These are phyloP conservation scores for Xerocomellus dryophilus DNA, from an alignment of 768 basidiomycete species.

Conservation along the genomic window DNA sequence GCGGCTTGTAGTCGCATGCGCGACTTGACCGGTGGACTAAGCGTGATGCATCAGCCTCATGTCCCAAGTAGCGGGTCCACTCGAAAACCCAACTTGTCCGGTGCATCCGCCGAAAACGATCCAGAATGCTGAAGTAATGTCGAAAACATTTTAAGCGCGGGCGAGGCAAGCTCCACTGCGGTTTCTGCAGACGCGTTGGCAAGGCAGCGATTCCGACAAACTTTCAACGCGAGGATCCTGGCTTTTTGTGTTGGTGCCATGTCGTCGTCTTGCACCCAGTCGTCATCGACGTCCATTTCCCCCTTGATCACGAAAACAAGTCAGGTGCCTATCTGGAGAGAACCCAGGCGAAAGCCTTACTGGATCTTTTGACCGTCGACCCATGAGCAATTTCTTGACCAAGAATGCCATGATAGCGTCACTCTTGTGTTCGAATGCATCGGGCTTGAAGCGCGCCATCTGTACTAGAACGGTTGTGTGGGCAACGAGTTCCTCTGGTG, in stretches of 20 bases:
- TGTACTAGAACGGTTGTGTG: conserved; percentile 73
- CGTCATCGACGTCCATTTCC: conserved; percentile 56
- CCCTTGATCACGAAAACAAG: conserved; percentile 37
- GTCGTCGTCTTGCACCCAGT: conserved; percentile 75
- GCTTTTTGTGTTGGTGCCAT: conserved; percentile 59
- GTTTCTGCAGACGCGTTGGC: conserved; percentile 57
- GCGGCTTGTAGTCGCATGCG: conserved; percentile 84
- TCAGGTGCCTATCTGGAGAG: not conserved
- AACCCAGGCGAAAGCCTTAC: conserved; percentile 31
- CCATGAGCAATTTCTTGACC: conserved; percentile 67
- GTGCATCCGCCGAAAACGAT: conserved; percentile 52
- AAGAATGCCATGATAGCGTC: conserved; percentile 71
- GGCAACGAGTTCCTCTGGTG: conserved; percentile 55
- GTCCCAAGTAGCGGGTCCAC: not conserved
- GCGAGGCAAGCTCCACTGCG: conserved; percentile 65
- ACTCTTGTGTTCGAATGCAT: conserved; percentile 76
- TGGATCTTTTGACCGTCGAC: conserved; percentile 42
- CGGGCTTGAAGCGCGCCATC: conserved; percentile 62
- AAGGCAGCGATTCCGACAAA: conserved; percentile 77
- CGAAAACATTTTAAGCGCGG: conserved; percentile 73
- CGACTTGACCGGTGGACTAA: conserved; percentile 60
- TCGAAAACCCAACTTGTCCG: conserved; percentile 44
- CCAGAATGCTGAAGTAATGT: conserved; percentile 71
- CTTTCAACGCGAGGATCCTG: conserved; percentile 74
- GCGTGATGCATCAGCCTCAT: conserved; percentile 11